Conservation (phyloP, 163 green algal genomes). For the Trebouxiophyceae sp. region DNA sequence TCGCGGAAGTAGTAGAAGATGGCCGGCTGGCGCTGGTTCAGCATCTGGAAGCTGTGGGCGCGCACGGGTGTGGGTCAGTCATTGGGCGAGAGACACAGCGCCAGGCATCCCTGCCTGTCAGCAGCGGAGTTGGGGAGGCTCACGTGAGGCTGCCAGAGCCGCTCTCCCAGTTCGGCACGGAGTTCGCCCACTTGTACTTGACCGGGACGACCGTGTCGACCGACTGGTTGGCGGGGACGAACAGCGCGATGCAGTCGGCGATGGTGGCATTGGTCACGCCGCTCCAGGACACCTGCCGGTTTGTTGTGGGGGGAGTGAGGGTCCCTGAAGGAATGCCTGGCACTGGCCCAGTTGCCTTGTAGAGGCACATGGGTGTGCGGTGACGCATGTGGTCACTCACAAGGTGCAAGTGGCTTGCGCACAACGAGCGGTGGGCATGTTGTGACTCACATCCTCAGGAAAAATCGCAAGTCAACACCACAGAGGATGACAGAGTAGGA, state of each 20-base stretch:
- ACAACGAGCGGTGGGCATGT: too few relatives aligned
- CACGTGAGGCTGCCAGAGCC: constrained; percentile 2
- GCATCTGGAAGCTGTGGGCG: constrained; percentile 10
- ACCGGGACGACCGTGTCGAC: background rate
- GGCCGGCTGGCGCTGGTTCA: constrained; percentile 15
- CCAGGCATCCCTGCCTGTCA: background rate
- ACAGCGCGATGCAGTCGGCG: constrained; percentile 1
- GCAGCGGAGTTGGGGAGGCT: constrained; percentile 1
- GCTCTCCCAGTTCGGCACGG: background rate
- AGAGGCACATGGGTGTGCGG: too few relatives aligned
- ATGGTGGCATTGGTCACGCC: constrained; percentile 1
- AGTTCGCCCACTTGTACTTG: constrained; percentile 5
- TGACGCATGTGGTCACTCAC: too few relatives aligned
- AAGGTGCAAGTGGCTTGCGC: too few relatives aligned
- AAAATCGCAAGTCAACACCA: too few relatives aligned
- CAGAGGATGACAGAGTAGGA: background rate
- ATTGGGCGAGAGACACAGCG: background rate
- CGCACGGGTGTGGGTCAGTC: background rate
- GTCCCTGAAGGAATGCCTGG: too few relatives aligned
- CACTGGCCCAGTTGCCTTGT: too few relatives aligned
- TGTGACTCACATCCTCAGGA: too few relatives aligned
- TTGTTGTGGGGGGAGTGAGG: too few relatives aligned
- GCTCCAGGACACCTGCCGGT: constrained; percentile 7
- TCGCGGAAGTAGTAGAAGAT: constrained; percentile 19
- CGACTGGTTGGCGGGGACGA: background rate